These are phyloP conservation scores for Petunia hybrid DNA, from an alignment of 305 asterid species.

Conservation along the genomic window DNA sequence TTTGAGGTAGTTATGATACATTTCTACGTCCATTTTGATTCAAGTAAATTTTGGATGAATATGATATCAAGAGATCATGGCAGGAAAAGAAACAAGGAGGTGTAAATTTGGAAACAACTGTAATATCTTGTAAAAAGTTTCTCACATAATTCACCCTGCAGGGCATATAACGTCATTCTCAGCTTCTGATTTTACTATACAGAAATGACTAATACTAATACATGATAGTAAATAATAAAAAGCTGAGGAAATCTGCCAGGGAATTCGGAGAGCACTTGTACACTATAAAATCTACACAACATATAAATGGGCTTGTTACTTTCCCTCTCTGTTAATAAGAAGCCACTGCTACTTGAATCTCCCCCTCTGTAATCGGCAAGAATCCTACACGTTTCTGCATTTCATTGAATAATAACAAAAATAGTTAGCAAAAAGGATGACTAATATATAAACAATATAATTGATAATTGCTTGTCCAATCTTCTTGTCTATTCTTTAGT, in stretches of 20 bases:
- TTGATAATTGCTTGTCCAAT: too few relatives aligned
- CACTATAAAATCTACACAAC: constrained; percentile 8
- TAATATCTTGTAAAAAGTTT: constrained; percentile 32
- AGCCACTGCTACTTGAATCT: constrained; percentile 66
- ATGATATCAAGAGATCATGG: too few relatives aligned
- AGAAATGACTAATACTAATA: too few relatives aligned
- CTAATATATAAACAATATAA: neutral
- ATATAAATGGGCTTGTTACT: constrained; percentile 23
- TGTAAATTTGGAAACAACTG: neutral
- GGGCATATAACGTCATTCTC: constrained; percentile 27
- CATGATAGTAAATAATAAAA: neutral
- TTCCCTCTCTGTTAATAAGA: constrained; percentile 38
- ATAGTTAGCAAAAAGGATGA: neutral
- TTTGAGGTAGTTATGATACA: neutral
- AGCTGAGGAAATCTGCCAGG: constrained; percentile 44
- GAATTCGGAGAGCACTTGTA: constrained; percentile 58
- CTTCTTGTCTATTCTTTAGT: too few relatives aligned
- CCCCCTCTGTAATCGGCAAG: constrained; percentile 70
- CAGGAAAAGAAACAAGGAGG: neutral
- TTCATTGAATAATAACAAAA: neutral
- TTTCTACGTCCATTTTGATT: neutral
- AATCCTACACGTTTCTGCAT: constrained; percentile 90
- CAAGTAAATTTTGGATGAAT: too few relatives aligned
- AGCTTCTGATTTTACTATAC: constrained; percentile 32
- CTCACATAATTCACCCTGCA: constrained; percentile 57